phyloP scores from a whole-genome alignment of 768 basidiomycete genomes.

The Albatrellus ellisii region DNA sequence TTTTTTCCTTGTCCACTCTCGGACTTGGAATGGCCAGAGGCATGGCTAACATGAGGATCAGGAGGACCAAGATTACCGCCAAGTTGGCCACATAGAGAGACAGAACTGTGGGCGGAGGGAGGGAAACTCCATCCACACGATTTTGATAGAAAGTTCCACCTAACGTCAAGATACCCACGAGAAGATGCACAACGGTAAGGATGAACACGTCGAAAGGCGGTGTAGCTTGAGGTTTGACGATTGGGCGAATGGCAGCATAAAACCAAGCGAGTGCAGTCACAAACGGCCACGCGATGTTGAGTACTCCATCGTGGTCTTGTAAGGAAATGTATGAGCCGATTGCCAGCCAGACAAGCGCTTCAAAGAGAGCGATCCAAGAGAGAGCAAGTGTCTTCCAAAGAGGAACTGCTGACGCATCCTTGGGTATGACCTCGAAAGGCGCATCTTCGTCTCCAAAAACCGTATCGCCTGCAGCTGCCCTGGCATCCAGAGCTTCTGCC shows the following conservation, averaged over 20 bases:
- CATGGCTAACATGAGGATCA: conserved; percentile 42
- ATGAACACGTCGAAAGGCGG: conserved; percentile 50
- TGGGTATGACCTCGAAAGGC: neutral
- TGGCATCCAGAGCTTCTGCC: conserved; percentile 10
- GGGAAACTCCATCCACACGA: conserved; percentile 27
- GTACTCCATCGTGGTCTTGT: conserved; percentile 19
- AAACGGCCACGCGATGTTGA: conserved; percentile 28
- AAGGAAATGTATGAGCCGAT: conserved; percentile 38
- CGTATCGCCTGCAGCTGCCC: neutral
- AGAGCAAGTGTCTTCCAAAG: conserved; percentile 54
- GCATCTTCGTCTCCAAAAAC: too few species aligned
- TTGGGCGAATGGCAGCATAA: conserved; percentile 45
- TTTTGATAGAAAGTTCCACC: conserved; percentile 43
- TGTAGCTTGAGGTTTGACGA: conserved; percentile 39
- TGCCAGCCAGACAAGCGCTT: conserved; percentile 47
- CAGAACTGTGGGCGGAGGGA: conserved; percentile 23
- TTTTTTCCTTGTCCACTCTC: conserved; percentile 36
- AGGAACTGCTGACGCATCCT: conserved; percentile 20
- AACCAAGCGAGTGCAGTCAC: conserved; percentile 49
- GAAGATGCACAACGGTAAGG: conserved; percentile 38
- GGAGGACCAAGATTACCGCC: conserved; percentile 25
- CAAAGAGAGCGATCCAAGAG: conserved; percentile 38
- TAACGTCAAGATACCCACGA: conserved; percentile 32
- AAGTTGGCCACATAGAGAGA: conserved; percentile 28
- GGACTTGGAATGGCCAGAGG: conserved; percentile 53